phyloP scores from a whole-genome alignment of 805 yeast genomes.

The Sungouiozyma ichnusensis region DNA sequence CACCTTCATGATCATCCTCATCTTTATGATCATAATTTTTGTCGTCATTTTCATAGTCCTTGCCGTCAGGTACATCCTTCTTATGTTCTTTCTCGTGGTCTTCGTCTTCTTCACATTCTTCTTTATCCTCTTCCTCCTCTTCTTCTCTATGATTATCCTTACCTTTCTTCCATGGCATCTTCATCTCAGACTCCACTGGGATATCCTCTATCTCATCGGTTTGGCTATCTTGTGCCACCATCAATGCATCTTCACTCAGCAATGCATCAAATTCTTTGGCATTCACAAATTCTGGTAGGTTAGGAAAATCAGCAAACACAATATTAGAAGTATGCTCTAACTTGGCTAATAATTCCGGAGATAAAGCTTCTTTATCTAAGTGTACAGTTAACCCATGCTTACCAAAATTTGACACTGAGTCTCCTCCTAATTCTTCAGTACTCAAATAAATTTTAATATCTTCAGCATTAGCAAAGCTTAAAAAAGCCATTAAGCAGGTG shows the following conservation, averaged over 20 bases:
- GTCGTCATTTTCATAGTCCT: background rate
- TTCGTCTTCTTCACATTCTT: background rate
- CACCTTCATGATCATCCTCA: constrained; percentile 1
- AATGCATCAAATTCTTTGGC: constrained; percentile 12
- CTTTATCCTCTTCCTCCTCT: background rate
- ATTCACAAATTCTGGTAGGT: constrained; percentile 21
- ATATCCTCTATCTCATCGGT: background rate
- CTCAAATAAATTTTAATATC: constrained; percentile 6
- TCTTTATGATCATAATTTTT: constrained; percentile 1
- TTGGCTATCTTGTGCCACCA: background rate
- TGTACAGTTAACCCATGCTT: constrained; percentile 10
- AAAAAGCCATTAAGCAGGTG: background rate
- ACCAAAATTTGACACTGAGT: constrained; percentile 6
- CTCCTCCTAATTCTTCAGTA: constrained; percentile 16
- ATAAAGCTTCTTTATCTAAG: constrained; percentile 11
- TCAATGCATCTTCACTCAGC: background rate
- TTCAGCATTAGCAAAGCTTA: constrained; percentile 3
- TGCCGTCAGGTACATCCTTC: background rate
- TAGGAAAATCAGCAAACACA: constrained; percentile 21
- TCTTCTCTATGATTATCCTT: constrained; percentile 1
- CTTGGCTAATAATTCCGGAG: constrained; percentile 15
- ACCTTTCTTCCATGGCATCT: constrained; percentile 1
- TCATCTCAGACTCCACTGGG: background rate
- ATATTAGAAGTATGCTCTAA: constrained; percentile 17
- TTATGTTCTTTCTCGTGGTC: background rate